Base-by-base conservation (phyloP, 768 basidiomycete genomes). In the Agrocybe praecox region DNA sequence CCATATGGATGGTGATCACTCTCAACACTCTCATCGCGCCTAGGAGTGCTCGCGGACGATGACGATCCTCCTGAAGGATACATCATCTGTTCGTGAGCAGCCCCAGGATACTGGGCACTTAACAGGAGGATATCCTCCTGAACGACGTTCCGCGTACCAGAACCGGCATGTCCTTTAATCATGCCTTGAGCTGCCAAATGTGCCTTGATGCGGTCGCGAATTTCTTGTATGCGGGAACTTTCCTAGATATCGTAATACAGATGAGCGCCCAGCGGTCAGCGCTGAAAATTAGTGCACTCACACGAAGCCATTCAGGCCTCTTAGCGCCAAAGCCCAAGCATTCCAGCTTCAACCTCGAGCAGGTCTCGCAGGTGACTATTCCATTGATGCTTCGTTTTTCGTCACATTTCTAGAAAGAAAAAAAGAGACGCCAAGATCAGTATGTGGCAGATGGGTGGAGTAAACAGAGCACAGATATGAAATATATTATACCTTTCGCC, bases 311-410 rank as follows among this genome's bases (percentile, higher is more conserved):
- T 11, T 92, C 90, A 6, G 91, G 91, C 51, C 91, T 87, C 67
- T 92, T 92, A 19, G 87, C 84, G 46, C 92, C 92, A 70, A 92
- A 94, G 18, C 91, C 91, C 43, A 94, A 82, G 61, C 91, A 94
- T 58, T 94, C 86, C n/a, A 94, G 82, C 29, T 85, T 81, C 21
- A 94, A 86, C 46, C 91, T 89, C 42, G 81, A 80, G 60, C 91
- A 94, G 0, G 92, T 93, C 65, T 81, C 76, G 74, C 92, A 94
- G 21, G 79, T 77, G 14, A 87, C 87, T 4, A 83, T 76, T 6
- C 70, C 63, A n/a, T 57, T 83, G 52, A 48, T 47, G 17, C 63
- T 60, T 9, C 80, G 81, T 62, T 83, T 80, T 67, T 94, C 91
- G 68, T 94, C 91, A 72, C 91, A 94, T 82, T 93, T 93, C 91